Conservation (phyloP, 2,329 filamentous ascomycete genomes). For the Fusarium coffeatum region DNA sequence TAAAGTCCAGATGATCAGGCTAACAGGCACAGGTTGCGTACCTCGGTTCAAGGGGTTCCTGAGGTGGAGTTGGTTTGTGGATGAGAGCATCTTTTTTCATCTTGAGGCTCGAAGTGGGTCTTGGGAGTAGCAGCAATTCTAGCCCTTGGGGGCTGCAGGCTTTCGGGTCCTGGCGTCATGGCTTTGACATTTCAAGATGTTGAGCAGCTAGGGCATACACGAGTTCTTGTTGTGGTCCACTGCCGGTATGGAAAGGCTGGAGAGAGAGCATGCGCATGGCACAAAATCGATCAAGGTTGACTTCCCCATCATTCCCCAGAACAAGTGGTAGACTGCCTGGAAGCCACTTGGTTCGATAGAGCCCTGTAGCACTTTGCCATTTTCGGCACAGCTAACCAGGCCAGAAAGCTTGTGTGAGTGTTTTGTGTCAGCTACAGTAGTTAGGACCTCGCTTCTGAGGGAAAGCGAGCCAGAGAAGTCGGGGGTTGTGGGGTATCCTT, state of each 20-base stretch:
- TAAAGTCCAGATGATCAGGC: slow-evolving; percentile 20
- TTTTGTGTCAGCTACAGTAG: slow-evolving; percentile 5
- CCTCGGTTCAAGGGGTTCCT: slow-evolving; percentile 29
- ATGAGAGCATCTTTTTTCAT: slow-evolving; percentile 7
- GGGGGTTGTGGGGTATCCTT: slow-evolving; percentile 2
- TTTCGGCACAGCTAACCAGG: slow-evolving; percentile 35
- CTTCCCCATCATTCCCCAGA: slow-evolving; percentile 31
- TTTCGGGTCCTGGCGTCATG: slow-evolving; percentile 17
- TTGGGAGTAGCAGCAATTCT: not conserved
- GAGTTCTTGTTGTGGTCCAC: slow-evolving; percentile 1
- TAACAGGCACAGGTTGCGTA: slow-evolving; percentile 10
- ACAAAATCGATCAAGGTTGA: slow-evolving; percentile 19
- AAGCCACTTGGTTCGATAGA: slow-evolving; percentile 4
- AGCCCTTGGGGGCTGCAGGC: slow-evolving; percentile 8
- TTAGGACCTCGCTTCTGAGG: slow-evolving; percentile 1
- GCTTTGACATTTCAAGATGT: slow-evolving; percentile 14
- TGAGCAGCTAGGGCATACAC: not conserved
- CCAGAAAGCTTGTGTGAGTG: slow-evolving; percentile 27
- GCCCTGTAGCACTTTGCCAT: slow-evolving; percentile 23
- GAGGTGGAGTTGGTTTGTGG: slow-evolving; percentile 16
- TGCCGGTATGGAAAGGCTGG: slow-evolving; percentile 8
- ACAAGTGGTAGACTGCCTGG: slow-evolving; percentile 9
- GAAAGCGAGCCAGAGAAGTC: slow-evolving; percentile 15
- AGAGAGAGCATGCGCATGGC: slow-evolving; percentile 19
- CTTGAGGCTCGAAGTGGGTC: slow-evolving; percentile 27